Evolutionary conservation across 163 green algal species (phyloP).

Genomic region (Picocystis sp.): DNA sequence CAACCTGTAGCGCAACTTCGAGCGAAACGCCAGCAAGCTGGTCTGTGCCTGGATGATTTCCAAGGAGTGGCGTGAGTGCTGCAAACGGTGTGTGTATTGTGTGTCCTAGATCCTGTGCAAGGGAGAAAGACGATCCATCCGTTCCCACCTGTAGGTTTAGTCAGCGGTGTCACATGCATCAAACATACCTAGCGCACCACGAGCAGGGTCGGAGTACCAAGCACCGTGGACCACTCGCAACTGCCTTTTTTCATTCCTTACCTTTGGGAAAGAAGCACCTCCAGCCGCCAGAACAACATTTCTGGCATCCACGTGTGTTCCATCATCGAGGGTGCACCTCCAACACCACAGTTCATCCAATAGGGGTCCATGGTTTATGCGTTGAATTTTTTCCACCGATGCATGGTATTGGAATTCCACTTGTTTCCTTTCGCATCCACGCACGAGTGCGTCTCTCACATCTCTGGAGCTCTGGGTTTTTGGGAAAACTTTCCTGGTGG

Average conservation of each 20-base stretch:
- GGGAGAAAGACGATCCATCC: constrained; percentile 20
- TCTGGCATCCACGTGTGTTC: not conserved
- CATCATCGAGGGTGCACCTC: not conserved
- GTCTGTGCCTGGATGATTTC: constrained; percentile 33
- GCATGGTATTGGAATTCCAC: constrained; percentile 30
- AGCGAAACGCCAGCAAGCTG: constrained; percentile 46
- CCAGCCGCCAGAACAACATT: not conserved
- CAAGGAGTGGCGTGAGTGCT: constrained; percentile 63
- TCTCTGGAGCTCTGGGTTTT: constrained; percentile 50
- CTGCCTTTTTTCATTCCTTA: no score
- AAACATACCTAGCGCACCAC: no score
- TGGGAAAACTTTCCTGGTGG: constrained; percentile 73
- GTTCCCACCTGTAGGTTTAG: constrained; percentile 15
- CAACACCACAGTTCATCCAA: not conserved
- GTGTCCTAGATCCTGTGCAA: constrained; percentile 36
- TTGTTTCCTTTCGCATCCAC: constrained; percentile 28
- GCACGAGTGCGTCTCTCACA: constrained; percentile 53
- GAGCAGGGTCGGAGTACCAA: no score
- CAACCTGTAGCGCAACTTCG: constrained; percentile 14
- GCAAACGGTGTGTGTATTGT: constrained; percentile 43
- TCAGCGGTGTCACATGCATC: no score
- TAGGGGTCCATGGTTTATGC: not conserved
- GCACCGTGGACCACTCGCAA: no score
- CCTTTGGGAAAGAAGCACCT: not conserved
- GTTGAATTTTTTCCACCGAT: constrained; percentile 19